Base-by-base conservation (phyloP, 2,329 filamentous ascomycete species). In the Tolypocladium guangdongense region DNA sequence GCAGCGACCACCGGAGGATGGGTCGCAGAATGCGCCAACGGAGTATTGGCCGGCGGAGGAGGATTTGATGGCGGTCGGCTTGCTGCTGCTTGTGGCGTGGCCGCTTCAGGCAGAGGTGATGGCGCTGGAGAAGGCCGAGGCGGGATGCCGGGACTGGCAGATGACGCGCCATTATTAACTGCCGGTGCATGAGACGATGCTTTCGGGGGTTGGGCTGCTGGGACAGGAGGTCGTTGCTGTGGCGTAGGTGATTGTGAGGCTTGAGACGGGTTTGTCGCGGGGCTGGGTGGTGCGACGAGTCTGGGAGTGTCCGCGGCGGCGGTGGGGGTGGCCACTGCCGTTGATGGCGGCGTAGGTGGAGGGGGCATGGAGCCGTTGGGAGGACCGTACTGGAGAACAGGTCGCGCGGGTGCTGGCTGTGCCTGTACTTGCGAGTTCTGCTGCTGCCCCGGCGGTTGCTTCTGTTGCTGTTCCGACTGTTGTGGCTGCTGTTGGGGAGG, bases 321-420 rank as follows among this genome's bases (percentile, higher is more conserved):
- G 49, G 56, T 49, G 38, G 54, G 56, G 16, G 64, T 59, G 35
- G 59, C 58, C 22, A 55, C 54, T 24, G 66, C 50, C 22, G 62
- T 57, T 10, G 67, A 60, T 36, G 63, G 63, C 7, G 72, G 69
- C 14, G 69, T 67, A 18, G 70, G 67, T 14, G 76, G 75, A 53
- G 78, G 77, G 43, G 81, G 81, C 80, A 85, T 82, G 33, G 73
- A 66, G 39, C 81, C 82, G 55, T 81, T 81, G 2, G 81, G 80
- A 41, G 83, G 83, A 0, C 83, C 83, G 62, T 86, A 86, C 61
- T 86, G 82, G 53, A 86, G 70, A 38, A 85, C 75, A 3, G 83
- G 83, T 45, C 82, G 77, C 53, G 60, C 50, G 55, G 59, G 59
- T 58, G 59, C 39, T 12, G 55, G 50, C 36, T 24, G 32, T 7